Evolutionary conservation across 2,329 filamentous ascomycete species (phyloP), one percentile per base, ranked within the genome.

Genomic region (Sporothrix humicola): DNA sequence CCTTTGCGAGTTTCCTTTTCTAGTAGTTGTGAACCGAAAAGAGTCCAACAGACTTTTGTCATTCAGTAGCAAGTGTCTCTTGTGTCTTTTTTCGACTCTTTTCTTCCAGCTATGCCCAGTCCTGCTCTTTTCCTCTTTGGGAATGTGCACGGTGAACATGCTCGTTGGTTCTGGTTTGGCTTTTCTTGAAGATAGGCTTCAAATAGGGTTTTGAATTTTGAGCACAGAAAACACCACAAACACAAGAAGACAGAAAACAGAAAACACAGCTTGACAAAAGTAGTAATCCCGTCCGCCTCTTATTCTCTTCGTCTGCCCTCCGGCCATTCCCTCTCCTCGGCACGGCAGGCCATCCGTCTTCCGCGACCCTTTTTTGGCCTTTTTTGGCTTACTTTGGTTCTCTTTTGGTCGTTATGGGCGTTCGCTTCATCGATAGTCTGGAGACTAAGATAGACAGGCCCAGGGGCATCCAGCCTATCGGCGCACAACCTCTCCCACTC

Each of bases 321-420:
- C 9, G 20, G 52, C 26, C 26, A 23, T 46, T 23, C 59, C 42
- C 46, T 44, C 17, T 13, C 1, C 10, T n/a, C 42, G n/a, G 42
- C 42, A 66, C 61, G 61, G 61, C 42, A 46, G 42, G 20, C 42
- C 42, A 26, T 66, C 42, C 61, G 61, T 23, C n/a, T 65, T 65
- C 61, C 61, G 61, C 61, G 42, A 66, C 20, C 61, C 15, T 20
- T 26, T 26, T 20, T 20, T 20, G 37, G 3, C 61, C 15, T 20
- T 26, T 26, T 20, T 20, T 20, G 37, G 3, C 20, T 17, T 23
- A 37, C 7, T 26, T 65, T n/a, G 59, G 9, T 20, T 61, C 15
- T 42, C 31, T 52, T n/a, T 42, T 37, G 31, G 4, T 37, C 31
- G 7, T 37, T 37, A 7, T 37, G 31, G 31, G 3, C 31, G 31